Evolutionary conservation across 495 filamentous ascomycete species (phyloP).

Genomic region (Cercophora sp.): DNA sequence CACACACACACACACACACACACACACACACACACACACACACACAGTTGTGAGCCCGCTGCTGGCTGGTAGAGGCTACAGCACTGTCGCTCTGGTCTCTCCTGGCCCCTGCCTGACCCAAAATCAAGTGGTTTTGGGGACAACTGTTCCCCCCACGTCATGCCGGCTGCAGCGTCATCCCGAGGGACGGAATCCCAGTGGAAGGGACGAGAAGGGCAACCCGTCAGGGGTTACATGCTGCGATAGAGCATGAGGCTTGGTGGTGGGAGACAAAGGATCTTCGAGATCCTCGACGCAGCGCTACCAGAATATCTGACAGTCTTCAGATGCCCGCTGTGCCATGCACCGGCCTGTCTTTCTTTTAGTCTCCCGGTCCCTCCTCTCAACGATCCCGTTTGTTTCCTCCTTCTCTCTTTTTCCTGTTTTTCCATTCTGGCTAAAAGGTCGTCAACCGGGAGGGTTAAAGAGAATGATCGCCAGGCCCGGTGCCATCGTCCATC

Average conservation of each 20-base stretch:
- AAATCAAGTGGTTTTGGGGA: too few relatives aligned
- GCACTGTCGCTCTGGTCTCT: background rate
- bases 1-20: too few relatives aligned
- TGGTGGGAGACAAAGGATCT: background rate
- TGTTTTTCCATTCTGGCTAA: constrained; percentile 25
- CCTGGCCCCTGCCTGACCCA: too few relatives aligned
- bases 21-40: too few relatives aligned
- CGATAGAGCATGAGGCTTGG: too few relatives aligned
- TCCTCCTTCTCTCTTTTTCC: constrained; percentile 13
- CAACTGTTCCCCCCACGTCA: background rate
- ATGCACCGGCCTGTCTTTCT: constrained; percentile 9
- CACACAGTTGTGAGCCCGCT: too few relatives aligned
- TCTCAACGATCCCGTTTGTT: constrained; percentile 13
- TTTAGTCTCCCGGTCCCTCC: constrained; percentile 9
- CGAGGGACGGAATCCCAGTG: background rate
- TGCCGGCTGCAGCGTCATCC: background rate
- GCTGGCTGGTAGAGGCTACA: too few relatives aligned
- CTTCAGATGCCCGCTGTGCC: background rate
- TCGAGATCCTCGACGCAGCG: constrained; percentile 6
- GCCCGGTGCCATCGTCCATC: constrained; percentile 13
- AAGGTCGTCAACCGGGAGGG: constrained; percentile 2
- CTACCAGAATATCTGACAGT: background rate
- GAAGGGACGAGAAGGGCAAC: background rate
- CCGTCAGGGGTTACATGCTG: background rate
- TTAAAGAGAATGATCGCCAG: constrained; percentile 28